Conservation (phyloP, 495 filamentous ascomycete species). For the Penicillium waksmanii region DNA sequence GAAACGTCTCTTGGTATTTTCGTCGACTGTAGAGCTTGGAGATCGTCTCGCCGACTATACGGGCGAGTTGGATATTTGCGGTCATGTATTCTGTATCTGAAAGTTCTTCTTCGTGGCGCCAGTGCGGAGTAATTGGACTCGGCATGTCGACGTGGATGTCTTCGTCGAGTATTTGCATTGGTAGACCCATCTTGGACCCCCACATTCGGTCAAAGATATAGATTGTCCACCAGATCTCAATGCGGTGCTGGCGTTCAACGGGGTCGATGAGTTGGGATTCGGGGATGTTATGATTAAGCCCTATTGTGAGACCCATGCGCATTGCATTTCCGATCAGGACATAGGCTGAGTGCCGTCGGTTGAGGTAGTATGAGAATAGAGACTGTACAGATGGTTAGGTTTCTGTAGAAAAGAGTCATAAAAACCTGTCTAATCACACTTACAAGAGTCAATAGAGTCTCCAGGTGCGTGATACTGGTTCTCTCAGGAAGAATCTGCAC, state of each 20-base stretch:
- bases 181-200: slow-evolving; percentile 51
- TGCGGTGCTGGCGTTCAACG: slow-evolving; percentile 47
- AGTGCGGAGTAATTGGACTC: slow-evolving; percentile 34
- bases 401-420: neutral
- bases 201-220: slow-evolving; percentile 55
- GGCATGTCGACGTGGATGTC: slow-evolving; percentile 53
- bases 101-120: slow-evolving; percentile 47
- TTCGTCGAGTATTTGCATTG: slow-evolving; percentile 50
- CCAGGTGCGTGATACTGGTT: slow-evolving; percentile 47
- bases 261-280: slow-evolving; percentile 51
- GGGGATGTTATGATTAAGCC: slow-evolving; percentile 51
- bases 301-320: slow-evolving; percentile 46
- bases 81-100: slow-evolving; percentile 45
- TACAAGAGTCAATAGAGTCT: slow-evolving; percentile 45
- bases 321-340: slow-evolving; percentile 47
- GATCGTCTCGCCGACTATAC: slow-evolving; percentile 48
- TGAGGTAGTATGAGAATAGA: slow-evolving; percentile 50
- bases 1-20: slow-evolving; percentile 48
- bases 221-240: slow-evolving; percentile 52
- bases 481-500: slow-evolving; percentile 47
- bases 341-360: slow-evolving; percentile 49
- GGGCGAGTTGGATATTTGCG: slow-evolving; percentile 46
- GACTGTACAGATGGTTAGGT: slow-evolving; percentile 26
- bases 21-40: slow-evolving; percentile 47
- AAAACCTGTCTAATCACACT: slow-evolving; percentile 7